Conservation (phyloP, 1,284 basidiomycete species). For the Vanrija humicola region DNA sequence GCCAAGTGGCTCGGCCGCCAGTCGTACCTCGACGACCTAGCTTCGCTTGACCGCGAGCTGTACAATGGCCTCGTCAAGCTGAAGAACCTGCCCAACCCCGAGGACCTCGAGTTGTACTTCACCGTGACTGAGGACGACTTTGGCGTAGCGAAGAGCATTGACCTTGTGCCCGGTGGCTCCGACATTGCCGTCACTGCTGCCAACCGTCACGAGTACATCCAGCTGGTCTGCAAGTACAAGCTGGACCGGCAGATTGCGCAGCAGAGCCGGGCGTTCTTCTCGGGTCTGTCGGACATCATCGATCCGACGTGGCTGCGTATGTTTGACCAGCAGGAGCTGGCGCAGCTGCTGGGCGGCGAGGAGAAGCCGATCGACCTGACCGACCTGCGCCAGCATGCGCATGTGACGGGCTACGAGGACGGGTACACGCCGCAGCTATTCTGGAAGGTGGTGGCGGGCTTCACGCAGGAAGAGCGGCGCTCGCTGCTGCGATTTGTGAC, state of each 20-base stretch:
- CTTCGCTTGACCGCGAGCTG: constrained; percentile 84
- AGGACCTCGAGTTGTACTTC: constrained; percentile 91
- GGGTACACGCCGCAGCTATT: constrained; percentile 68
- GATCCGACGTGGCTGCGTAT: constrained; percentile 86
- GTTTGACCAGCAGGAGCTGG: constrained; percentile 91
- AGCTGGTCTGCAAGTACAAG: constrained; percentile 82
- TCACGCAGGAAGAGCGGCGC: constrained; percentile 62
- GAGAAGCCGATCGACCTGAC: constrained; percentile 76
- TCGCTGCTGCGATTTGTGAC: constrained; percentile 83
- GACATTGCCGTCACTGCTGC: constrained; percentile 83
- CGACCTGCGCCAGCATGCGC: constrained; percentile 69
- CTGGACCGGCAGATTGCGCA: constrained; percentile 81
- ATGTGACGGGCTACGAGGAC: constrained; percentile 72
- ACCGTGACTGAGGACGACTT: constrained; percentile 88
- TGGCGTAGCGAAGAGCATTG: constrained; percentile 70
- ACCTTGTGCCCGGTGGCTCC: constrained; percentile 78
- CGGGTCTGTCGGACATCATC: constrained; percentile 79
- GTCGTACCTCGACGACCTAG: constrained; percentile 84
- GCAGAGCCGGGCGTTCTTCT: constrained; percentile 68
- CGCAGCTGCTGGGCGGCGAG: constrained; percentile 77
- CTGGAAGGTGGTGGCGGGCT: constrained; percentile 58
- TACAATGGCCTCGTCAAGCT: constrained; percentile 79
- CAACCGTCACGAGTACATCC: constrained; percentile 87
- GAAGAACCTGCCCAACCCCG: constrained; percentile 84
- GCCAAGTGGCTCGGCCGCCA: constrained; percentile 74